These are phyloP conservation scores for Tanacetum coccineum DNA, from an alignment of 129 eudicot species.

Conservation along the genomic window DNA sequence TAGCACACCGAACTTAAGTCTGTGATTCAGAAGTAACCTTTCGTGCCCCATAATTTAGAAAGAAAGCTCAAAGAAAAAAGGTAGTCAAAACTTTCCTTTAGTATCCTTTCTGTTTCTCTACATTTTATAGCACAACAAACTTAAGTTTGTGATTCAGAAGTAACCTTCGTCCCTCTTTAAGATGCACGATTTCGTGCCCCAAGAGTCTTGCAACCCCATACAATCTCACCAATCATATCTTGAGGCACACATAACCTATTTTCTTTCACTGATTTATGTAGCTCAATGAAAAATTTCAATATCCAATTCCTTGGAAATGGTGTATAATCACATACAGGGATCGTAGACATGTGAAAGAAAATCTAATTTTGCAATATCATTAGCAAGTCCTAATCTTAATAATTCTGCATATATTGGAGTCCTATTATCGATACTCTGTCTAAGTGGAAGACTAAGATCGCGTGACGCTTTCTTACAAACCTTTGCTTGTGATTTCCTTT, in stretches of 20 bases:
- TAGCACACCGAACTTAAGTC: neutral
- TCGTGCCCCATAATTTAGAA: too few species aligned
- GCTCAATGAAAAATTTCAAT: constrained; percentile 55
- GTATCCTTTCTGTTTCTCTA: too few species aligned
- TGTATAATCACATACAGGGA: constrained; percentile 81
- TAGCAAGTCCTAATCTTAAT: constrained; percentile 91
- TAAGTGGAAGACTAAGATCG: too few species aligned
- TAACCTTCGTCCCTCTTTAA: constrained; percentile 10
- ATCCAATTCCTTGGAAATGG: too few species aligned
- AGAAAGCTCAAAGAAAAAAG: too few species aligned
- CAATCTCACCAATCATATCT: constrained; percentile 70
- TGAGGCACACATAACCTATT: constrained; percentile 64
- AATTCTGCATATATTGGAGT: too few species aligned
- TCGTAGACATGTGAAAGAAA: constrained; percentile 69
- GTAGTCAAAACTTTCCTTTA: too few species aligned
- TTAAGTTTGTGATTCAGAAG: too few species aligned
- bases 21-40: constrained; percentile 10
- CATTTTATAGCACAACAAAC: too few species aligned
- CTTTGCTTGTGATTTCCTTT: constrained; percentile 79
- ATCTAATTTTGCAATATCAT: constrained; percentile 76
- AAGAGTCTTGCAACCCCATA: constrained; percentile 71
- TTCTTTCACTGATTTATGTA: constrained; percentile 54
- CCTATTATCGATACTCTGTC: too few species aligned
- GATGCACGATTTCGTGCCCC: constrained; percentile 36
- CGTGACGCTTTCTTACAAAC: constrained; percentile 81